These are phyloP conservation scores for Dillenia suffruticosa DNA, from an alignment of 164 flowering plant genomes.

Conservation along the genomic window DNA sequence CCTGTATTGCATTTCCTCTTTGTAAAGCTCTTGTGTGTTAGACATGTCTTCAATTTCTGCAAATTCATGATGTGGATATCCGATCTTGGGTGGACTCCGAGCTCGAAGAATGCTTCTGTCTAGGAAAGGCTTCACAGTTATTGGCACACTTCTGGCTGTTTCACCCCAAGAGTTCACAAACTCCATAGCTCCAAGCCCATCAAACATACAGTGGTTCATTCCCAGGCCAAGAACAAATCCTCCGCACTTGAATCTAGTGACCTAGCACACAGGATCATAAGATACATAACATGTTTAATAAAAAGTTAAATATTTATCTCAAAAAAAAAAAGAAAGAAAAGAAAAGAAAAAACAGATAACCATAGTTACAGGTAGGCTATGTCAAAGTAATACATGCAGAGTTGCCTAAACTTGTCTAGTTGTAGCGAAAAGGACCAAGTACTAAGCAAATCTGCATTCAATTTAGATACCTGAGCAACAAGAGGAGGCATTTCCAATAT, in stretches of 20 bases:
- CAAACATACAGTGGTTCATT: constrained; percentile 21
- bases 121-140: constrained; percentile 6
- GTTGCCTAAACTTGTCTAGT: too few relatives aligned
- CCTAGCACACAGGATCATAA: constrained; percentile 5
- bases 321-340: not conserved
- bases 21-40: constrained; percentile 6
- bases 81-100: constrained; percentile 14
- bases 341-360: not conserved
- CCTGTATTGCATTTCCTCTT: constrained; percentile 12
- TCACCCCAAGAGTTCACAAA: constrained; percentile 19
- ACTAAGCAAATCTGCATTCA: not conserved
- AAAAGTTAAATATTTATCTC: not conserved
- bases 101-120: constrained; percentile 10
- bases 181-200: constrained; percentile 20
- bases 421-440: too few relatives aligned
- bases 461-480: constrained; percentile 17
- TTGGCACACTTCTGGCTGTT: constrained; percentile 15
- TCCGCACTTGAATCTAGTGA: constrained; percentile 24
- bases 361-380: too few relatives aligned
- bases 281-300: not conserved
- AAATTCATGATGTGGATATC: constrained; percentile 12
- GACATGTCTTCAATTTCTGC: constrained; percentile 15
- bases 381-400: too few relatives aligned
- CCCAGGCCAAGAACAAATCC: constrained; percentile 20
- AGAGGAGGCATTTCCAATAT: constrained; percentile 20